Evolutionary conservation across 2,329 filamentous ascomycete genomes (phyloP), one percentile per base, ranked within the genome.

Genomic region (Fusarium mundagurra): DNA sequence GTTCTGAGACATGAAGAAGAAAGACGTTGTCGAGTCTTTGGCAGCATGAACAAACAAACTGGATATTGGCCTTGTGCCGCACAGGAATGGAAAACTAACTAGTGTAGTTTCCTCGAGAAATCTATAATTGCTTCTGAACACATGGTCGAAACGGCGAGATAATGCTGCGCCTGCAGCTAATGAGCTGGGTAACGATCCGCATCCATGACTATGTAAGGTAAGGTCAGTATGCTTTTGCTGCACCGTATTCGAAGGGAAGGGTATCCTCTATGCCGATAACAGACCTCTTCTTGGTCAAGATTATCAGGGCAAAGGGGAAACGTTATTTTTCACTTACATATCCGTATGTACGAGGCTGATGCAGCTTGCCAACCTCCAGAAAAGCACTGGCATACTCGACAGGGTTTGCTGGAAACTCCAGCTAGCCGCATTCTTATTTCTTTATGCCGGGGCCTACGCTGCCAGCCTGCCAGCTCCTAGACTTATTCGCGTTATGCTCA

Each of bases 121-220:
- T 79, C 74, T 77, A 80, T 77, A 78, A 78, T 80, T 80, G 76
- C 79, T 80, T 80, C 67, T 80, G 69, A 53, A 50, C 43, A 66
- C 61, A 65, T 63, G 68, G 64, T 57, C 34, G 45, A 69, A 59
- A 66, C 60, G 27, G 47, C 47, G 47, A 72, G 68, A 43, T 61
- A 61, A 61, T 59, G 53, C 31, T 72, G 47, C 72, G 61, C 54
- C 67, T 70, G 51, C 51, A 45, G 45, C 36, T 44, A 45, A 54
- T 44, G 31, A 61, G 48, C 27, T 31, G 24, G 64, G 68, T 33
- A 69, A 62, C 48, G 67, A 74, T 72, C 71, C 45, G 62, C 63
- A 50, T 43, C 29, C 27, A 36, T 47, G 34, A 29, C 57, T 48
- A 61, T 34, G 17, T 20, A 53, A 34, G 31, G 45, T 31, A 48